Evolutionary conservation across 441 rosid species (phyloP), one percentile per base, ranked within the genome.

Genomic region (Biscutella laevigata): DNA sequence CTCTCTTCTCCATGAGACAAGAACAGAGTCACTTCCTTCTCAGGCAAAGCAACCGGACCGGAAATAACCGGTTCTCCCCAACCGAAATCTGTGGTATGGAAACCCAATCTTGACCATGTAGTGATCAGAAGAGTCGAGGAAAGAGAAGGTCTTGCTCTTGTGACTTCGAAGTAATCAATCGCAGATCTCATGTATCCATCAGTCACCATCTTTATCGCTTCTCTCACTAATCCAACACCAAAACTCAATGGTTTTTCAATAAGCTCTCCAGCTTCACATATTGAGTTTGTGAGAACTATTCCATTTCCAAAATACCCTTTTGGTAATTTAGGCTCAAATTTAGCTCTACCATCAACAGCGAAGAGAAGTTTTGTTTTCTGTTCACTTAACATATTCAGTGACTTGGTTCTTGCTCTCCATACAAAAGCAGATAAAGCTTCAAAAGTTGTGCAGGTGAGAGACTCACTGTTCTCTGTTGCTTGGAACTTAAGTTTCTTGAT

Each of bases 241-340:
- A 66, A 75, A 9, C 88, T 77, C 28, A 79, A 37, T 4, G 94
- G 87, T 16, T 73, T 77, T 14, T 73, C 76, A 9, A 67, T 66
- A n/a, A 88, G 72, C 33, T 80, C 85, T 7, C 84, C 76, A 22
- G 86, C 90, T 62, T 67, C 29, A 62, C 82, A 77, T 12, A 77
- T 56, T 0, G 88, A 70, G 53, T 79, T 79, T 48, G 88, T 80
- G 43, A 82, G 72, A 49, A 80, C 81, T 14, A 88, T 78, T 21
- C 88, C 96, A 69, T 88, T 88, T 4, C 96, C 96, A 4, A 76
- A 84, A 55, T 84, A 84, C n/a, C 96, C 86, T 73, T 80, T 72
- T 42, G 96, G 96, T 6, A 88, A 27, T 11, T 79, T 72, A 24
- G 96, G 91, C 6, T 68, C 69, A 53, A 84, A 84, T 58, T 76